Evolutionary conservation across 2,329 filamentous ascomycete species (phyloP), one percentile per base, ranked within the genome.

Genomic region (Monosporascus sp.): DNA sequence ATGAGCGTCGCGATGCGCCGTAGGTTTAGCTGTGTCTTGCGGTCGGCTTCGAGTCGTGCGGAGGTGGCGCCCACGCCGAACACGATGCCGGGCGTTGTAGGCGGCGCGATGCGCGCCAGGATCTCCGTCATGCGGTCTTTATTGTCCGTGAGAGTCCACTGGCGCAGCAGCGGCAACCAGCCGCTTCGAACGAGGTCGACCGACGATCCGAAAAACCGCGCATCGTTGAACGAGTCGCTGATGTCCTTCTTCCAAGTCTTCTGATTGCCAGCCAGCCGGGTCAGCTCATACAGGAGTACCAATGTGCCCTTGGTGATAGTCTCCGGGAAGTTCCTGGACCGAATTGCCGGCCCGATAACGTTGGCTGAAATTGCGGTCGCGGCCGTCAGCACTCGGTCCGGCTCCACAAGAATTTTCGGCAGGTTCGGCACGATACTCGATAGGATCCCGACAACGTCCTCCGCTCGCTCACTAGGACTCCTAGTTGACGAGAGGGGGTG

Each of bases 1-100:
- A 97, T 75, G 11, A 99, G 76, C 1, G 91, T 79, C 5, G 91
- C 85, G 47, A 95, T 84, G 47, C 94, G 83, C 14, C 92, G 87
- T 18, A 99, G 80, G 59, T 91, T 96, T 31, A 96, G 80, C 70
- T 97, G 93, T 1, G 92, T 91, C 71, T 88, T 94, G 54, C 92
- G 87, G 70, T 99, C 94, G 6, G 95, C 91, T 72, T 99, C 94
- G n/a, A 95, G 81, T 54, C 94, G 82, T 37, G 94, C 94, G 44
- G 92, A 95, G 22, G 90, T 91, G 7, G 94, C 94, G 11, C 95
- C 95, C 0, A 99, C 94, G n/a, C 94, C 94, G 65, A 99, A 99
- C 67, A 99, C 93, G 61, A 99, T 95, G 8, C 94, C 94, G 0
- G 95, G 94, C 15, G 92, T 93, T 1, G 92, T 90, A 6, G 94